phyloP scores from a whole-genome alignment of 148 eudicot genomes.

The Linanthus parryae region DNA sequence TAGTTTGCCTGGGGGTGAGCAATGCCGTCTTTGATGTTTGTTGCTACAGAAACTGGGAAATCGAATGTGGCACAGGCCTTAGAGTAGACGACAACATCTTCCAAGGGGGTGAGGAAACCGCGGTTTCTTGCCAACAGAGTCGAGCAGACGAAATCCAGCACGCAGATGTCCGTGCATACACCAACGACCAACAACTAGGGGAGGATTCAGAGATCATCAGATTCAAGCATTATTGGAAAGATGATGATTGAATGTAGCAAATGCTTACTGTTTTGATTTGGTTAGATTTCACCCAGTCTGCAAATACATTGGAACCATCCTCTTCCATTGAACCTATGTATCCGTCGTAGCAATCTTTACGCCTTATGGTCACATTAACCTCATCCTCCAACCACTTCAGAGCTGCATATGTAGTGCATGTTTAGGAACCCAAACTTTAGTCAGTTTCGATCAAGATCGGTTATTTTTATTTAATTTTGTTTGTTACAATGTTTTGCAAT shows the following conservation, averaged over 20 bases:
- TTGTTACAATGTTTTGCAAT: too few relatives aligned
- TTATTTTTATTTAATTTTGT: too few relatives aligned
- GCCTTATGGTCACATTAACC: conserved; percentile 24
- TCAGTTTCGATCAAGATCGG: not conserved
- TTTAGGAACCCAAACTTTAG: not conserved
- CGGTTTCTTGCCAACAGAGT: conserved; percentile 26
- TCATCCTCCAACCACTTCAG: conserved; percentile 35
- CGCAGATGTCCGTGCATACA: conserved; percentile 36
- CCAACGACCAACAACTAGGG: conserved; percentile 31
- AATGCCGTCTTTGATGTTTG: conserved; percentile 15
- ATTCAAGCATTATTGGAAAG: not conserved
- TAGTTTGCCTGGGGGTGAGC: conserved; percentile 37
- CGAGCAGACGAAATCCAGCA: conserved; percentile 39
- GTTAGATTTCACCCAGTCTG: conserved; percentile 30
- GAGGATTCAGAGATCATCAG: not conserved
- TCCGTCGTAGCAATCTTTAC: conserved; percentile 38
- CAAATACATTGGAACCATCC: conserved; percentile 31
- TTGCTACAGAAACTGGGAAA: conserved; percentile 27
- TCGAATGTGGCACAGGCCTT: conserved; percentile 34
- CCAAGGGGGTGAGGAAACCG: conserved; percentile 27
- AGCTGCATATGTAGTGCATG: conserved; percentile 17
- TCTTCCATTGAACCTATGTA: conserved; percentile 31
- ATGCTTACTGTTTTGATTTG: conserved; percentile 22
- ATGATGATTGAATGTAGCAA: not conserved
- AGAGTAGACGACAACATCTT: conserved; percentile 32